A percentile compares a stretch with the other conserved stretches of the same genome.
phyloP scores from a whole-genome alignment of 108 stramenopile species.

The Skeletonema potamos region DNA sequence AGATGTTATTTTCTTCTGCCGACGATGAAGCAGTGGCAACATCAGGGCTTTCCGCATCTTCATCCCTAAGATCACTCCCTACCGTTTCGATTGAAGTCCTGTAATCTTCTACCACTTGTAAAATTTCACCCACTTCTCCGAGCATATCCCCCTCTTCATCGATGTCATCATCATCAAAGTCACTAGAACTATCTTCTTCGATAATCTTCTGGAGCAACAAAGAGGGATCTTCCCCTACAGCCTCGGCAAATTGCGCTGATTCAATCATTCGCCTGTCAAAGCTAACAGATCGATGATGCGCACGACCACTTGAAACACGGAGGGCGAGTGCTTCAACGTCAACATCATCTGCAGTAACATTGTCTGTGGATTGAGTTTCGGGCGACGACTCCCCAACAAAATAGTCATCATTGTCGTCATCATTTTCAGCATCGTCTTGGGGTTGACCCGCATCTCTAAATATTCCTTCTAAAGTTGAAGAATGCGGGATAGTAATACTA shows the following conservation, averaged over 20 bases:
- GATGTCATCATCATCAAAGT: conserved; percentile 60
- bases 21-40: neutral
- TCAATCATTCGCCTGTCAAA: conserved; percentile 56
- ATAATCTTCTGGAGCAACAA: conserved; percentile 58
- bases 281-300: conserved; percentile 27
- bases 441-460: neutral
- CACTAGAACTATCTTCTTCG: conserved; percentile 38
- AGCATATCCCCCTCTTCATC: conserved; percentile 23
- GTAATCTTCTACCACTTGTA: conserved; percentile 3
- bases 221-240: conserved; percentile 65
- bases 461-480: neutral
- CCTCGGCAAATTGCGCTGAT: conserved; percentile 76
- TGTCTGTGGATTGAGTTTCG: neutral
- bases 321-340: conserved; percentile 13
- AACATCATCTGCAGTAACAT: neutral
- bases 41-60: conserved; percentile 31
- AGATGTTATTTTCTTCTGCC: neutral
- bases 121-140: conserved; percentile 17
- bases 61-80: conserved; percentile 26
- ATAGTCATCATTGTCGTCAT: conserved; percentile 13
- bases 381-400: conserved; percentile 6
- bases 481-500: conserved; percentile 9
- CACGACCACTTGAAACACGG: conserved; percentile 3
- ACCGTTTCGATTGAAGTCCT: conserved; percentile 11
- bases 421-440: neutral